Conservation (phyloP, 257 asterid species). For the Ilex asprella region DNA sequence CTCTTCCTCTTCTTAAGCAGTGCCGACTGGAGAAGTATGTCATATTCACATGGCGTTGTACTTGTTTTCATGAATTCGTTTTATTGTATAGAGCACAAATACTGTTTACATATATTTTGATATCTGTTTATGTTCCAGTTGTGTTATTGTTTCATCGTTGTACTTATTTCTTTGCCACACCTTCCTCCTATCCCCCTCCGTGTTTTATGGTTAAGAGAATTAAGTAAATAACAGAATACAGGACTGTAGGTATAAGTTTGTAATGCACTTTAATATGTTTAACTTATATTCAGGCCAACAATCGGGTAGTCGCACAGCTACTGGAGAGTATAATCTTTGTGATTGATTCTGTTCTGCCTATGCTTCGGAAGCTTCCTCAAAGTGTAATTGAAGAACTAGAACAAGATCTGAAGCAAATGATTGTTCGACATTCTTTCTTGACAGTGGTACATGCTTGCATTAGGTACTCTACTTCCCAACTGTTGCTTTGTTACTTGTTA, state of each 20-base stretch:
- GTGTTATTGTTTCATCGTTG: conserved; percentile 1
- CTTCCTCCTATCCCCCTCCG: too few species aligned
- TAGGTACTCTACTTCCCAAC: conserved; percentile 43
- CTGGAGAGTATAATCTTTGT: conserved; percentile 93
- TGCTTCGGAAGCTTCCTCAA: conserved; percentile 81
- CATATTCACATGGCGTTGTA: too few species aligned
- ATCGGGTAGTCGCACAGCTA: conserved; percentile 74
- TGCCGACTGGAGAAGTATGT: too few species aligned
- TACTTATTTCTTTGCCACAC: too few species aligned
- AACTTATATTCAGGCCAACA: conserved; percentile 61
- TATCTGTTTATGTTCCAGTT: too few species aligned
- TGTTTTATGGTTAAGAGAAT: conserved; percentile 2
- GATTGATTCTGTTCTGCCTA: conserved; percentile 84
- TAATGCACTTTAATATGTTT: conserved; percentile 14
- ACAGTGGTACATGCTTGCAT: conserved; percentile 97
- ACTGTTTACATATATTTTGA: too few species aligned
- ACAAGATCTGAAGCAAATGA: conserved; percentile 96
- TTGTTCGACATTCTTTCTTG: conserved; percentile 94
- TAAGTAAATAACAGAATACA: conserved; percentile 5
- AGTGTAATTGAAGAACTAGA: conserved; percentile 80
- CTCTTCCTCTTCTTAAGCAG: too few species aligned
- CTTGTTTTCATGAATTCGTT: too few species aligned
- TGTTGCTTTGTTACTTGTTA: conserved; percentile 11
- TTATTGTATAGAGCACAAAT: too few species aligned
- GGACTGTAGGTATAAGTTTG: conserved; percentile 7